These are phyloP conservation scores for Nyssa sinensis DNA, from an alignment of 148 eudicot species.

Conservation along the genomic window DNA sequence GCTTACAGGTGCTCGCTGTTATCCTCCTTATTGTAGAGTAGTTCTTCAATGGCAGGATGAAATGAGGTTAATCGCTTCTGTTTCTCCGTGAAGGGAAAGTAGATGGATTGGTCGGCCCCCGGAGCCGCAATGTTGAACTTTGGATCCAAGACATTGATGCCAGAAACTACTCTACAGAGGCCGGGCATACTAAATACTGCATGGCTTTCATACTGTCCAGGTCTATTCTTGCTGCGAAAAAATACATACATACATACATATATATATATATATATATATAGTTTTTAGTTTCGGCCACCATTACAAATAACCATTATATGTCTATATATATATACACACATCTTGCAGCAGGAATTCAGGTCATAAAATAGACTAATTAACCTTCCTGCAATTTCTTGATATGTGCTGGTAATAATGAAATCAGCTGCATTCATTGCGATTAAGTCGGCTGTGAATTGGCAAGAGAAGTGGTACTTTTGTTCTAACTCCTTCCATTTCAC, in stretches of 20 bases:
- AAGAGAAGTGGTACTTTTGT: conserved; percentile 50
- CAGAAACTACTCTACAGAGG: conserved; percentile 59
- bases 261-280: no score
- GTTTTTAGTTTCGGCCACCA: neutral
- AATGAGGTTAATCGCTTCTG: conserved; percentile 39
- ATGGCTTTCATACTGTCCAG: conserved; percentile 68
- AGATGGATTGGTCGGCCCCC: conserved; percentile 60
- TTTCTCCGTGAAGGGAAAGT: conserved; percentile 54
- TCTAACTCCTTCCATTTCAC: conserved; percentile 52
- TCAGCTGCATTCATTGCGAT: conserved; percentile 60
- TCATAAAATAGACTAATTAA: neutral
- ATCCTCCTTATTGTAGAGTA: conserved; percentile 32
- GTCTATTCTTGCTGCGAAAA: conserved; percentile 38
- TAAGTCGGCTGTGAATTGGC: conserved; percentile 48
- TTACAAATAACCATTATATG: neutral
- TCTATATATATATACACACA: no score
- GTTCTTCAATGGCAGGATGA: conserved; percentile 45
- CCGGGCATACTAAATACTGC: conserved; percentile 64
- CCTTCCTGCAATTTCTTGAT: conserved; percentile 76
- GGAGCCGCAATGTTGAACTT: conserved; percentile 70
- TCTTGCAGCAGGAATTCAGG: no score
- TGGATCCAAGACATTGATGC: conserved; percentile 61
- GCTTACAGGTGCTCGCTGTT: conserved; percentile 58
- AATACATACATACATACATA: no score
- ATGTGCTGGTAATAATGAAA: conserved; percentile 56